A percentile compares a stretch with the other conserved stretches of the same genome.
Conservation (phyloP, 805 yeast species). For the Candida cerambycidarum region DNA sequence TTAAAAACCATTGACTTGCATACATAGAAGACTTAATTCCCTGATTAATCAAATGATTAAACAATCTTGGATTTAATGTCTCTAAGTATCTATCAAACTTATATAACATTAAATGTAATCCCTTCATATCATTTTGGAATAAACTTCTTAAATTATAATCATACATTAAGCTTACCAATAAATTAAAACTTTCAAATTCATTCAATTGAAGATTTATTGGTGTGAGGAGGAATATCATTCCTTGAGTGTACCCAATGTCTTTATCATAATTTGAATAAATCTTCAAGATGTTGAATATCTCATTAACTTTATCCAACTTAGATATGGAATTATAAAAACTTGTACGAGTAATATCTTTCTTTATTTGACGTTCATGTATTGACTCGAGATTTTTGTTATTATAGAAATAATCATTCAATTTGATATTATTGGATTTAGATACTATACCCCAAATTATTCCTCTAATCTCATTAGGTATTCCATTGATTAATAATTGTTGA, state of each 20-base stretch:
- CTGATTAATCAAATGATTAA: conserved; percentile 75
- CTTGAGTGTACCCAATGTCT: conserved; percentile 97
- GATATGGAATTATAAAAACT: conserved; percentile 66
- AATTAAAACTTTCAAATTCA: conserved; percentile 82
- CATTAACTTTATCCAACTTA: conserved; percentile 55
- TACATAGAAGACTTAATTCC: conserved; percentile 93
- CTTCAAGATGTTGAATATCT: conserved; percentile 72
- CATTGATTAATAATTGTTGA: conserved; percentile 67
- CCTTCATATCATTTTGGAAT: conserved; percentile 90
- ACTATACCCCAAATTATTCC: conserved; percentile 93
- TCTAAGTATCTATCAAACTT: conserved; percentile 89
- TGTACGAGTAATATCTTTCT: conserved; percentile 82
- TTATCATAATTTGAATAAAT: conserved; percentile 84
- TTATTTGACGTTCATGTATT: conserved; percentile 71
- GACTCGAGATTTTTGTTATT: conserved; percentile 50
- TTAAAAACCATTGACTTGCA: conserved; percentile 97
- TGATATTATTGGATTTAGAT: conserved; percentile 69
- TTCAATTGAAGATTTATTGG: conserved; percentile 80
- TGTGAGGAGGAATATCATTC: conserved; percentile 91
- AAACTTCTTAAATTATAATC: conserved; percentile 76
- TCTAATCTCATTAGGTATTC: conserved; percentile 82
- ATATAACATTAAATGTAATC: conserved; percentile 77
- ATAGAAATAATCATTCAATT: conserved; percentile 58
- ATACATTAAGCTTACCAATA: conserved; percentile 80
- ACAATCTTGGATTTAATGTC: conserved; percentile 67